These are phyloP conservation scores for Chlorella ohadii DNA, from an alignment of 139 green algal genomes.

Conservation along the genomic window DNA sequence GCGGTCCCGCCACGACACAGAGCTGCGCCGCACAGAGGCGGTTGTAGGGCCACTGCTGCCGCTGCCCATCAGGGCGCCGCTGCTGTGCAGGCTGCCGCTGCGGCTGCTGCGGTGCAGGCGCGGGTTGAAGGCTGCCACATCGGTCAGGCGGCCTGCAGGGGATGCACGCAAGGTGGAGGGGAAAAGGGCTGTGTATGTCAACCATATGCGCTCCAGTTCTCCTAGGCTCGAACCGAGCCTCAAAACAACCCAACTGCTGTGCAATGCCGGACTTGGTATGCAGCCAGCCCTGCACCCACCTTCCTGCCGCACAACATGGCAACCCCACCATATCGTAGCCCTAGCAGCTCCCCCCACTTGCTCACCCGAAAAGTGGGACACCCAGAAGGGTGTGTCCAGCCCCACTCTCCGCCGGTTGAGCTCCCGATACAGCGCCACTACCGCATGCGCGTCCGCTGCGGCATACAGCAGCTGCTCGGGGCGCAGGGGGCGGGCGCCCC, in stretches of 20 bases:
- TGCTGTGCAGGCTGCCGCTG: not conserved
- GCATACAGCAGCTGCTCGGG: constrained; percentile 43
- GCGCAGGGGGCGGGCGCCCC: constrained; percentile 38
- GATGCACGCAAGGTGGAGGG: too few relatives aligned
- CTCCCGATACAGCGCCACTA: constrained; percentile 40
- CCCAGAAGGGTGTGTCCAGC: not conserved
- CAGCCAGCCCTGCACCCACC: not conserved
- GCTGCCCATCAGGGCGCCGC: not conserved
- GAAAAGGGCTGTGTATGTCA: too few relatives aligned
- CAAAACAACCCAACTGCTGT: too few relatives aligned
- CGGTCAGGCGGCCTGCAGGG: constrained; percentile 9
- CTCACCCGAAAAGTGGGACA: constrained; percentile 6
- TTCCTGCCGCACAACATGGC: too few relatives aligned
- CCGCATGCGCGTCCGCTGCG: constrained; percentile 36
- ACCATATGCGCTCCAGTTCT: too few relatives aligned
- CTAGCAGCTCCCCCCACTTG: not conserved
- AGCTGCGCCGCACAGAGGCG: not conserved
- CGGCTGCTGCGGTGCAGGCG: not conserved
- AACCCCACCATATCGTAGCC: too few relatives aligned
- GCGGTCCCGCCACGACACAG: not conserved
- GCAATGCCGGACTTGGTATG: too few relatives aligned
- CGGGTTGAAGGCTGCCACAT: constrained; percentile 23
- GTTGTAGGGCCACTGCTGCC: not conserved
- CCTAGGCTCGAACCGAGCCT: too few relatives aligned
- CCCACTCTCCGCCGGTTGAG: not conserved